Percentiles rank a stretch among this genome's conserved stretches.
phyloP scores from a whole-genome alignment of 2,329 filamentous ascomycete species.

The Niveomyces coronatus region DNA sequence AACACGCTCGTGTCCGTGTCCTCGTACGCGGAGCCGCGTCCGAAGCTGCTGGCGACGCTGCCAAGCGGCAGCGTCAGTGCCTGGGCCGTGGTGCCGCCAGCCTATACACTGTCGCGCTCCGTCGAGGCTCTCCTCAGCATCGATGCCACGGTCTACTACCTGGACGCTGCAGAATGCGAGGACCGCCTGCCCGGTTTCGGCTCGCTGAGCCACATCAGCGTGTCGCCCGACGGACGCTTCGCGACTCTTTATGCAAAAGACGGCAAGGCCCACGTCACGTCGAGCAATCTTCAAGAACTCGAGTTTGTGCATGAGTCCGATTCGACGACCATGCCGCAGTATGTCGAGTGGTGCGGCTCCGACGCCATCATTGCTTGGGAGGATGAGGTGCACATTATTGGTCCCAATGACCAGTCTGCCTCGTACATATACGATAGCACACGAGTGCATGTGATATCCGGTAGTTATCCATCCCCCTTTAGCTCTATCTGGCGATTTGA shows the following conservation, averaged over 20 bases:
- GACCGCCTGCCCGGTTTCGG: slow-evolving; percentile 86
- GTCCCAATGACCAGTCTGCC: slow-evolving; percentile 64
- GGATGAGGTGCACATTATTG: slow-evolving; percentile 90
- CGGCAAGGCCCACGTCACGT: slow-evolving; percentile 84
- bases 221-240: slow-evolving; percentile 84
- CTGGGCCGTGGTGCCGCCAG: slow-evolving; percentile 82
- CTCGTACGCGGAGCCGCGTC: slow-evolving; percentile 81
- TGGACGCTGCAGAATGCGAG: slow-evolving; percentile 83
- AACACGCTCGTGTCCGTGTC: slow-evolving; percentile 81
- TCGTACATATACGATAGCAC: slow-evolving; percentile 85
- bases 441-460: slow-evolving; percentile 78
- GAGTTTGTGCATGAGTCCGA: slow-evolving; percentile 86
- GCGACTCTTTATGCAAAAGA: slow-evolving; percentile 79
- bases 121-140: slow-evolving; percentile 89
- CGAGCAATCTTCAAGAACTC: slow-evolving; percentile 87
- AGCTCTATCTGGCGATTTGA: neutral
- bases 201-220: slow-evolving; percentile 80
- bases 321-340: slow-evolving; percentile 73
- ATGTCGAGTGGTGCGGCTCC: slow-evolving; percentile 92
- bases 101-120: slow-evolving; percentile 79
- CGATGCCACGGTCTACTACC: slow-evolving; percentile 69
- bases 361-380: slow-evolving; percentile 96
- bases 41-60: slow-evolving; percentile 65
- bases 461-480: slow-evolving; percentile 33
- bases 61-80: slow-evolving; percentile 73